Base-by-base conservation (phyloP, 345 rosid species). In the Heritiera littoralis region DNA sequence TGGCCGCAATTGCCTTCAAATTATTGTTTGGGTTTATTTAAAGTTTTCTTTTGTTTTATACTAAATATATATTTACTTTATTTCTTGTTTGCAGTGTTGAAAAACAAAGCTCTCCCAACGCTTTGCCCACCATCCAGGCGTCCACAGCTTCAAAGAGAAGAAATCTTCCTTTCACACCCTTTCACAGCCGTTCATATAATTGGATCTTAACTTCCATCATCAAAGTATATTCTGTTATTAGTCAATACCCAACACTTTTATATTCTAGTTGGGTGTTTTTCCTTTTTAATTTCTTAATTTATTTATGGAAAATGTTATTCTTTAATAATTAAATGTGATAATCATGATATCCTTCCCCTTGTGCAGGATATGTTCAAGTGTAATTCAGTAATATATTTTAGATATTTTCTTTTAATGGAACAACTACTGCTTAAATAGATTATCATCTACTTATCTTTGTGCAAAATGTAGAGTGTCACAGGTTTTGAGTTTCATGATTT, bases 1-100 rank as follows among this genome's bases (percentile, higher is more conserved):
- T 32, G 77, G 77, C 74, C n/a, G 63, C 76, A 84, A 79, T 75
- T 8, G 49, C 86, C 81, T 83, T 85, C 66, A 61, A 28, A 20
- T 78, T 71, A 75, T 79, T 77, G 66, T 49, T 52, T 74, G 77
- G 81, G 81, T 74, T 48, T 72, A 73, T 74, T 83, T 82, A 32
- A 5, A 52, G 60, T 54, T 75, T 7, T 63, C 56, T 67, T 30
- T 64, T 32, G 85, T 81, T 83, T 85, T 73, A 35, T 35, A 35
- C 38, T 23, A 23, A 35, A 35, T 35, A 1, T 35, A 1, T 35
- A 1, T 35, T 35, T 35, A 35, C 3, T 46, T 68, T 63, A 66
- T 82, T 81, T 48, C 45, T 55, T 76, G 43, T 13, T 76, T 72
- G 70, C 51, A 81, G 80, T 18, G 84, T 78, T 78, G 81, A 77